A percentile compares a stretch with the other conserved stretches of the same genome.
These are phyloP conservation scores for Zea mays DNA, from an alignment of 176 grass and related monocot genomes.

Conservation along the genomic window Zm-B73-REFERENCE-NAM-5.0 NC_050103.1:127131501-127132000, in stretches of 20 bases:
- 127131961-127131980: constrained; percentile 9
- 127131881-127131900: constrained; percentile 1
- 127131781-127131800: not conserved
- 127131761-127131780: not conserved
- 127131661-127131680: not conserved
- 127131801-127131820: constrained; percentile 9
- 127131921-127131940: constrained; percentile 16
- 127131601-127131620: not conserved
- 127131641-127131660: not conserved
- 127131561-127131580: not conserved
- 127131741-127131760: not conserved
- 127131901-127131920: not conserved
- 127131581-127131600: constrained; percentile 3
- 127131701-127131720: not conserved
- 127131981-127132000: constrained; percentile 27
- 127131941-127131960: not conserved
- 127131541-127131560: not conserved
- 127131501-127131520: not conserved
- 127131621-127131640: not conserved
- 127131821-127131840: not conserved
- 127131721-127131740: not conserved
- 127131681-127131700: not conserved
- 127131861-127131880: constrained; percentile 13
- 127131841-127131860: constrained; percentile 5
- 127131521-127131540: not conserved